phyloP scores from a whole-genome alignment of 768 basidiomycete genomes.

The Wakefieldia striispora region DNA sequence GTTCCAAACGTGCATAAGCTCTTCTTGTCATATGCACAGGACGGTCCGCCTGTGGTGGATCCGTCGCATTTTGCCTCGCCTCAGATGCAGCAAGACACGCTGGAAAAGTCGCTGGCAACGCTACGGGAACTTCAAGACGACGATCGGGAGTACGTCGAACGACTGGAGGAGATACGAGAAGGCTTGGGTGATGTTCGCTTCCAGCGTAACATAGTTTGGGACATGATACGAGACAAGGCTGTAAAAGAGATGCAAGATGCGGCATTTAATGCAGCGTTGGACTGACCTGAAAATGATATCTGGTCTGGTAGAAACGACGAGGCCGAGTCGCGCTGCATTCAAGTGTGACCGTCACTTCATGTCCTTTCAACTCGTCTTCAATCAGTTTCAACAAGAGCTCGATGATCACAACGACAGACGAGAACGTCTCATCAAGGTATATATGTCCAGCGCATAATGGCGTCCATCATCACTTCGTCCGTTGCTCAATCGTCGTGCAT shows the following conservation, averaged over 20 bases:
- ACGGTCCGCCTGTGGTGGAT: constrained; percentile 48
- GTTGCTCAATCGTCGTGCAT: constrained; percentile 8
- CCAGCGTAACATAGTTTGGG: constrained; percentile 75
- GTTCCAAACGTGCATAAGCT: constrained; percentile 64
- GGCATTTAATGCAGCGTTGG: constrained; percentile 39
- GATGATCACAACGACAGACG: constrained; percentile 85
- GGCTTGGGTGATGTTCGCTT: constrained; percentile 70
- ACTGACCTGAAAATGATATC: constrained; percentile 13
- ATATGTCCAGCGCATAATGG: background rate
- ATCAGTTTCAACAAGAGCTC: constrained; percentile 64
- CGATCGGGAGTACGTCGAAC: constrained; percentile 81
- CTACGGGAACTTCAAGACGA: constrained; percentile 84
- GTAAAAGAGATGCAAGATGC: constrained; percentile 72
- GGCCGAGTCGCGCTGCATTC: background rate
- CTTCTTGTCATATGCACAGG: constrained; percentile 56
- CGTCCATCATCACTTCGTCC: constrained; percentile 3
- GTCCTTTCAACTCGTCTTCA: constrained; percentile 41
- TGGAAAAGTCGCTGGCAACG: constrained; percentile 73
- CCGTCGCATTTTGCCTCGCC: constrained; percentile 63
- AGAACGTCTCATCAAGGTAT: constrained; percentile 88
- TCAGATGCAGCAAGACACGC: constrained; percentile 62
- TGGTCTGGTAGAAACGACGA: no score
- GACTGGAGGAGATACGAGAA: constrained; percentile 81
- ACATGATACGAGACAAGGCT: constrained; percentile 69
- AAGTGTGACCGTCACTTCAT: constrained; percentile 1